Conservation (phyloP, 1,284 basidiomycete genomes). For the Trichosporon faecale region DNA sequence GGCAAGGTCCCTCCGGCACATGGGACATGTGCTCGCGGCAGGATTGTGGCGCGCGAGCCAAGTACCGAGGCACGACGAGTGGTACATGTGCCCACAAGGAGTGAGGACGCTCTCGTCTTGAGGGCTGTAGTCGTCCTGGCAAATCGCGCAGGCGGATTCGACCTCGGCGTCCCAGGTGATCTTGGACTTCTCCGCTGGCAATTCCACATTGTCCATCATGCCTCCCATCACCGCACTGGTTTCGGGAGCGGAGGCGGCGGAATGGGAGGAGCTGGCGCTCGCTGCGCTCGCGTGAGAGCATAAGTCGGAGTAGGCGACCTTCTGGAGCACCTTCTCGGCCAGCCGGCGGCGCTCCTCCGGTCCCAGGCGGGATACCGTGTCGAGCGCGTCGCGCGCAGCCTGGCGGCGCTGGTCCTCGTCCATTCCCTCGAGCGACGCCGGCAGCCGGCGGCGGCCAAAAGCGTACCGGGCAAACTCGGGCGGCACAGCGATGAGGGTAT, state of each 20-base stretch:
- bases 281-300: not conserved
- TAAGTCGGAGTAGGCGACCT: not conserved
- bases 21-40: constrained; percentile 41
- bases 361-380: not conserved
- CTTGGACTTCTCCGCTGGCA: not conserved
- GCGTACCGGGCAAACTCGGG: not conserved
- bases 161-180: not conserved
- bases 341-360: not conserved
- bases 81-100: constrained; percentile 49
- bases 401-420: not conserved
- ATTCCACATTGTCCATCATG: not conserved
- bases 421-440: not conserved
- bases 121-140: constrained; percentile 36
- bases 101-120: constrained; percentile 31
- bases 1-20: constrained; percentile 45
- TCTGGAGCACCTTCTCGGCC: not conserved
- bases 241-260: not conserved
- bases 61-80: constrained; percentile 38
- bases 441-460: not conserved
- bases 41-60: constrained; percentile 34
- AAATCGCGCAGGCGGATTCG: constrained; percentile 17
- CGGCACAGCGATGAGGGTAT: not conserved
- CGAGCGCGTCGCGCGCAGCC: not conserved
- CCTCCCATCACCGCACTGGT: not conserved
- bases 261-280: not conserved